Evolutionary conservation across 225 moss, liverwort and hornwort species (phyloP).

Genomic region (Marchantia polymorpha): DNA sequence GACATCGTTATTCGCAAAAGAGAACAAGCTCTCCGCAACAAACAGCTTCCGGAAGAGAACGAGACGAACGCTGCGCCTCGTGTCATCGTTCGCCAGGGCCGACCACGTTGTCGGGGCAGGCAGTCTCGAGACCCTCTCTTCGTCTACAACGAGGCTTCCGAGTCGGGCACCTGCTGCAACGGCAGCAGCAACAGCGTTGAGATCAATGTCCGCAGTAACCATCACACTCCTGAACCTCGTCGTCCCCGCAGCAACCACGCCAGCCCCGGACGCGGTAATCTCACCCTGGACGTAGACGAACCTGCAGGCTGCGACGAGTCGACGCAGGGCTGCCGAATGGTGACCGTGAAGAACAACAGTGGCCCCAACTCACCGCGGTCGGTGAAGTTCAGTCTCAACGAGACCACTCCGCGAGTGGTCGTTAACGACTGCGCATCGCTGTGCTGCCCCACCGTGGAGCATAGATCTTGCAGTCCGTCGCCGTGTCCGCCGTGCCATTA

Average conservation of each 20-base stretch:
- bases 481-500: background rate
- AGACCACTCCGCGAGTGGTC: background rate
- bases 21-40: slow-evolving; percentile 15
- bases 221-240: slow-evolving; percentile 15
- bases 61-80: background rate
- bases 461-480: slow-evolving; percentile 11
- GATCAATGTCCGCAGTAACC: background rate
- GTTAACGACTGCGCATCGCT: background rate
- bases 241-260: background rate
- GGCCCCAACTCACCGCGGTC: background rate
- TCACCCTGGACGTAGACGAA: slow-evolving; percentile 26
- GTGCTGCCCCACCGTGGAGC: background rate
- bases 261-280: background rate
- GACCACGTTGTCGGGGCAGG: background rate
- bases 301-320: background rate
- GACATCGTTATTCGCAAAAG: slow-evolving; percentile 13
- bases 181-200: background rate
- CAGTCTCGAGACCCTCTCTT: slow-evolving; percentile 32
- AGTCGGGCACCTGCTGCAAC: background rate
- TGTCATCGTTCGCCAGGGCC: slow-evolving; percentile 2
- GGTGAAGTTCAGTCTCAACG: background rate
- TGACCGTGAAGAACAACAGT: background rate
- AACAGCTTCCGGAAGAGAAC: background rate
- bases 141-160: slow-evolving; percentile 17
- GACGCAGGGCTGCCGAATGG: slow-evolving; percentile 10